Conservation (phyloP, 441 rosid species). For the Euphorbia celastroides region DNA sequence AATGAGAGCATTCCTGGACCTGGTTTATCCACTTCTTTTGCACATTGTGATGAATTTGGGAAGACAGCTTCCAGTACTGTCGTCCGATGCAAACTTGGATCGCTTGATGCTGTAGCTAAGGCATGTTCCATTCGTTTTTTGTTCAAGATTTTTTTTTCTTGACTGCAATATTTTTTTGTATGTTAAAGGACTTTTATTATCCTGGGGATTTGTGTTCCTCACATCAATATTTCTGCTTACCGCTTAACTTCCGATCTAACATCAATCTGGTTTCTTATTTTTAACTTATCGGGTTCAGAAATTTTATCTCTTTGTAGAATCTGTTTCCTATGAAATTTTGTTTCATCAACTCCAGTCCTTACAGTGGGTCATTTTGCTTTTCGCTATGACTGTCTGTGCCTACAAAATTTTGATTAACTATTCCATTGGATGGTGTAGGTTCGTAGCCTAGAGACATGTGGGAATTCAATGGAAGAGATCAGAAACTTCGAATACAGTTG, state of each 20-base stretch:
- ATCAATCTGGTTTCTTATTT: no score
- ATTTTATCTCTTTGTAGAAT: neutral
- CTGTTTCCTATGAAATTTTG: neutral
- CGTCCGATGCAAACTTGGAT: slow-evolving; percentile 56
- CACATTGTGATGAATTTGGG: slow-evolving; percentile 47
- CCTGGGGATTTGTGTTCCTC: neutral
- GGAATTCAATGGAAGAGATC: slow-evolving; percentile 47
- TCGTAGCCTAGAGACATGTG: slow-evolving; percentile 55
- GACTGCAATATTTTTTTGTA: neutral
- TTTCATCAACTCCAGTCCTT: neutral
- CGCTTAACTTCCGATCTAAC: neutral
- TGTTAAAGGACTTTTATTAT: neutral
- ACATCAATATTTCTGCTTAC: neutral
- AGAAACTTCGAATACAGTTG: slow-evolving; percentile 79
- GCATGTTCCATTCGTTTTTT: slow-evolving; percentile 25
- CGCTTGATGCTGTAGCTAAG: slow-evolving; percentile 75
- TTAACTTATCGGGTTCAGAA: neutral
- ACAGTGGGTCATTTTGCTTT: neutral
- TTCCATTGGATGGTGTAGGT: slow-evolving; percentile 42
- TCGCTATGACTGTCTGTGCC: neutral
- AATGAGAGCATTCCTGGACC: slow-evolving; percentile 30
- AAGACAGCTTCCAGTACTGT: slow-evolving; percentile 56
- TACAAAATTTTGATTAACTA: neutral
- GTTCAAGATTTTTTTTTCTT: neutral
- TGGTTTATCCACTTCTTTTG: slow-evolving; percentile 51